These are phyloP conservation scores for Colletotrichum somersetense DNA, from an alignment of 2,329 filamentous ascomycete species.

Conservation along the genomic window DNA sequence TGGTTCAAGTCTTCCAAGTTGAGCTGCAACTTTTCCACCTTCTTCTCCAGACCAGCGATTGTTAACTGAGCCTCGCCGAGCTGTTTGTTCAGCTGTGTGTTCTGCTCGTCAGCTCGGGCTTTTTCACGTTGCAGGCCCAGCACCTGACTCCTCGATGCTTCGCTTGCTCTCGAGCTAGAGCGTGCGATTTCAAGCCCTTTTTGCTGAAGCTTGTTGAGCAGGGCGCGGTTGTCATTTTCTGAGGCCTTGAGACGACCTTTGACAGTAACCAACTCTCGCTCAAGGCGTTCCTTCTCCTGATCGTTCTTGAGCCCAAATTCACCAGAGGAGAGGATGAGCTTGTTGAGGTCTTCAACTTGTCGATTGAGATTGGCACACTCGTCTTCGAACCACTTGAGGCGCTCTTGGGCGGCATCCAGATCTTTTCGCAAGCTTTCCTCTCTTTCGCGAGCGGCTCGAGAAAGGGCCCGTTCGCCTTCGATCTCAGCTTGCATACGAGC, in stretches of 20 bases:
- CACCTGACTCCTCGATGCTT: constrained; percentile 84
- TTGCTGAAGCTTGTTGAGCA: constrained; percentile 98
- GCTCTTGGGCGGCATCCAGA: constrained; percentile 81
- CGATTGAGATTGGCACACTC: constrained; percentile 82
- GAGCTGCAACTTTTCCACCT: constrained; percentile 91
- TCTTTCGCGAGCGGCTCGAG: constrained; percentile 81
- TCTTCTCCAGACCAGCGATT: constrained; percentile 89
- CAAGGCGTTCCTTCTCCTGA: constrained; percentile 92
- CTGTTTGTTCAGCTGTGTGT: constrained; percentile 83
- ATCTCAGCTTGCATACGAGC: constrained; percentile 86
- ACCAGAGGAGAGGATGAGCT: constrained; percentile 89
- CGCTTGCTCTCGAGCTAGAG: constrained; percentile 86
- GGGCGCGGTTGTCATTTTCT: constrained; percentile 93
- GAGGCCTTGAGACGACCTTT: constrained; percentile 91
- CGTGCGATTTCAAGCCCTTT: constrained; percentile 97
- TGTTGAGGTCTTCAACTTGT: constrained; percentile 87
- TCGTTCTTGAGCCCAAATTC: constrained; percentile 91
- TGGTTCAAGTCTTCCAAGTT: constrained; percentile 93
- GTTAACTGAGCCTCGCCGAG: constrained; percentile 87
- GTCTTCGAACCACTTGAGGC: constrained; percentile 82
- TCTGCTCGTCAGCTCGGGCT: constrained; percentile 83
- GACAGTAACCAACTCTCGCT: constrained; percentile 90
- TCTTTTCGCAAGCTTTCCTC: constrained; percentile 83
- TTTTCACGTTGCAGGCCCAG: constrained; percentile 86
- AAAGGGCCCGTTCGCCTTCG: constrained; percentile 83